Conservation (phyloP, 208 protist species). For the Strigomonas galati region DNA sequence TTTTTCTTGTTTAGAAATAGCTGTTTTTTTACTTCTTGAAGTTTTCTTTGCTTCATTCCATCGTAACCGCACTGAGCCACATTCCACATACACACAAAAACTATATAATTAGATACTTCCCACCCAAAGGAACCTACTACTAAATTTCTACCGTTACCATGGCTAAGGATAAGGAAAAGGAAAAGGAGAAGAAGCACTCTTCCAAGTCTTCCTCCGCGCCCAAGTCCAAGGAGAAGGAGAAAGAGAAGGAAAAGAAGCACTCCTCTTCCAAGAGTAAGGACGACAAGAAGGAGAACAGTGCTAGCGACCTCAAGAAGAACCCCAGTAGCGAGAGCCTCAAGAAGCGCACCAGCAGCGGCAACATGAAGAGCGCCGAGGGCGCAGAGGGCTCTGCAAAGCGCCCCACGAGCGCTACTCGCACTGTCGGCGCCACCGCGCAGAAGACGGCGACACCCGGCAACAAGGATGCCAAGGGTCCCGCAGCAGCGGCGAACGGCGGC, state of each 20-base stretch:
- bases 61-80: too few species aligned
- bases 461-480: neutral
- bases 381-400: neutral
- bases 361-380: constrained; percentile 1
- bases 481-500: neutral
- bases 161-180: constrained; percentile 17
- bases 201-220: neutral
- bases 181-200: constrained; percentile 11
- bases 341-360: constrained; percentile 14
- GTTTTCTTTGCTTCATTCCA: too few species aligned
- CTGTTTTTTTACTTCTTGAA: constrained; percentile 8
- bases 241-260: neutral
- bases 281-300: constrained; percentile 2
- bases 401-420: constrained; percentile 1
- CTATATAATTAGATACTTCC: too few species aligned
- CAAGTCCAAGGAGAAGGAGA: constrained; percentile 5
- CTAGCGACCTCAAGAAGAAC: neutral
- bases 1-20: neutral
- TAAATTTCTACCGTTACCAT: neutral
- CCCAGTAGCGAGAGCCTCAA: neutral
- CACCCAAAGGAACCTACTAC: too few species aligned
- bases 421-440: neutral
- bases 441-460: neutral
- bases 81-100: too few species aligned
- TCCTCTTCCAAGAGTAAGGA: neutral